Percentiles rank a stretch among this genome's conserved stretches.
Conservation (phyloP, 257 asterid species). For the Solanum phureja region DNA sequence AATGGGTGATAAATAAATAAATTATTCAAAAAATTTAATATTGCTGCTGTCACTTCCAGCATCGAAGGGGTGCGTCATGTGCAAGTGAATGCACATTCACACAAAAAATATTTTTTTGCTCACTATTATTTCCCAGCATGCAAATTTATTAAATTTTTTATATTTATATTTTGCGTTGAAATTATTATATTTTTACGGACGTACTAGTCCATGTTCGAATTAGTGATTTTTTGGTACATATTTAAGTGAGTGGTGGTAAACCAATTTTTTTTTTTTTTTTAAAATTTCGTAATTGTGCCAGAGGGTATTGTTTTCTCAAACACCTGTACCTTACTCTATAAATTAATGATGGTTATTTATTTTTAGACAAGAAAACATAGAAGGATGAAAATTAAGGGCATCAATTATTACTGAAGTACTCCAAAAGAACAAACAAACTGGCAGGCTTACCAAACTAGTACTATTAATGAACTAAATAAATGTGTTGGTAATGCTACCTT, state of each 20-base stretch:
- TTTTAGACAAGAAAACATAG: neutral
- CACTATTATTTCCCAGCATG: neutral
- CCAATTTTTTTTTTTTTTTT: no score
- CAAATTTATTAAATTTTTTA: no score
- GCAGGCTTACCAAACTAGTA: neutral
- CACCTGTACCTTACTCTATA: neutral
- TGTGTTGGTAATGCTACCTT: neutral
- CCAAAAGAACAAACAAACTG: neutral
- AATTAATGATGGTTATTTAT: neutral
- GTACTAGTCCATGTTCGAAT: neutral
- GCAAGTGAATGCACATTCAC: neutral
- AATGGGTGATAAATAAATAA: no score
- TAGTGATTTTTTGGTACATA: neutral
- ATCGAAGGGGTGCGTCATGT: neutral
- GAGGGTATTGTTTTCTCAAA: neutral
- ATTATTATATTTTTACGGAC: neutral
- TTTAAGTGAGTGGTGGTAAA: neutral
- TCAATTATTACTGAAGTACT: neutral
- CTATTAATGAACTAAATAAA: neutral
- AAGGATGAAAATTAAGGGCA: neutral
- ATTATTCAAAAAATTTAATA: neutral
- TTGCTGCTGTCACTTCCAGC: neutral
- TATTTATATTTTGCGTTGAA: neutral
- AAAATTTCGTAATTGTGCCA: no score
- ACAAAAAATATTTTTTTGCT: neutral